Evolutionary conservation across 495 filamentous ascomycete species (phyloP).

Genomic region (Podospora anserina): DNA sequence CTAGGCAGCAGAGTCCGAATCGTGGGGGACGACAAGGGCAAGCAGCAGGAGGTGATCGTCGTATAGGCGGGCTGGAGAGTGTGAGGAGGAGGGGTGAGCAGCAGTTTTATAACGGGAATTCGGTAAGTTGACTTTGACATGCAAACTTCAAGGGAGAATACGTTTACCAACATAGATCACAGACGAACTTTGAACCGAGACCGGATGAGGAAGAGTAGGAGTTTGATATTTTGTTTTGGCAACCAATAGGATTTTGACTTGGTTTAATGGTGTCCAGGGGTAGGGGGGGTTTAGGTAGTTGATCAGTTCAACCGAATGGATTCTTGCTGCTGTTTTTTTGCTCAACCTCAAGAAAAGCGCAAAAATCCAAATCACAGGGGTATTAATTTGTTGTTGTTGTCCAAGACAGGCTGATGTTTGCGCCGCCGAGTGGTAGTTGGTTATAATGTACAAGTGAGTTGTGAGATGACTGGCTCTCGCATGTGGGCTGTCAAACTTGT

Average conservation of each 20-base stretch:
- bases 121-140: slow-evolving; percentile 53
- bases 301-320: neutral
- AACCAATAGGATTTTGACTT: neutral
- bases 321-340: neutral
- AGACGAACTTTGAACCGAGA: slow-evolving; percentile 76
- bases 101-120: slow-evolving; percentile 87
- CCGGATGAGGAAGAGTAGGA: slow-evolving; percentile 38
- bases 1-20: slow-evolving; percentile 1
- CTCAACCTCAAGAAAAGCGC: neutral
- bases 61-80: slow-evolving; percentile 29
- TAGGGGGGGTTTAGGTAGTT: neutral
- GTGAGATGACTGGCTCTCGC: neutral
- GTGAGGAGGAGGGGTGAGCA: slow-evolving; percentile 44
- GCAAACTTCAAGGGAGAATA: neutral
- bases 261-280: neutral
- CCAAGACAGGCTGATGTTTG: neutral
- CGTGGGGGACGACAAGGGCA: neutral
- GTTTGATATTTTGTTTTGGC: slow-evolving; percentile 6
- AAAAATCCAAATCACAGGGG: neutral
- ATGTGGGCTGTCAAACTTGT: neutral
- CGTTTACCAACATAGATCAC: slow-evolving; percentile 16
- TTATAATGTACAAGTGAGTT: neutral
- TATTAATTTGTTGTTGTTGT: neutral
- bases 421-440: neutral
- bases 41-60: slow-evolving; percentile 9